phyloP scores from a whole-genome alignment of 2,329 filamentous ascomycete genomes.

The Plenodomus lindquistii region DNA sequence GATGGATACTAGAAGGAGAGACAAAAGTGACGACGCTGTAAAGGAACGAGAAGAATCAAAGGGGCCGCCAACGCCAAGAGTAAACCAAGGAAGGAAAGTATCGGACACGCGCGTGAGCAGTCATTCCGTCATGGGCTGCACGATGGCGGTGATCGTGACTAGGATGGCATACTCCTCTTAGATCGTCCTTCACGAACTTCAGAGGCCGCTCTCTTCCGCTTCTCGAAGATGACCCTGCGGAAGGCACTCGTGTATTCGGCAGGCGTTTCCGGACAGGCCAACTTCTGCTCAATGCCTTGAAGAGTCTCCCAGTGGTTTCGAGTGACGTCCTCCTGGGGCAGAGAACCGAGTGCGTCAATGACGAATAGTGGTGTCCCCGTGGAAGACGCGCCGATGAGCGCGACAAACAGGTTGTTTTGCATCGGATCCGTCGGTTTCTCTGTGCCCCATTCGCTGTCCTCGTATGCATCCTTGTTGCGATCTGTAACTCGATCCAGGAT shows the following conservation, averaged over 20 bases:
- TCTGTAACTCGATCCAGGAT: constrained; percentile 39
- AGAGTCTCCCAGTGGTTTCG: constrained; percentile 36
- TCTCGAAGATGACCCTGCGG: constrained; percentile 32
- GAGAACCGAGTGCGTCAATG: constrained; percentile 28
- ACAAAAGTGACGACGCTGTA: background rate
- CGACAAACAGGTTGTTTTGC: constrained; percentile 39
- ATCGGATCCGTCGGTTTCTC: constrained; percentile 27
- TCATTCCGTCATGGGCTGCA: background rate
- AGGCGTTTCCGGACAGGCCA: constrained; percentile 29
- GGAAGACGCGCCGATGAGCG: constrained; percentile 29
- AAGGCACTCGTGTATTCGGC: constrained; percentile 29
- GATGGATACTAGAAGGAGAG: constrained; percentile 1
- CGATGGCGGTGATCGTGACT: background rate
- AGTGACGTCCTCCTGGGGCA: constrained; percentile 37
- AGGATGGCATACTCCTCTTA: constrained; percentile 35
- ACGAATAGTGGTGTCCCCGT: constrained; percentile 29
- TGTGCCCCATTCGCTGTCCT: constrained; percentile 32
- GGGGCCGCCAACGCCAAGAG: constrained; percentile 19
- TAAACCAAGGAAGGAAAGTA: constrained; percentile 2
- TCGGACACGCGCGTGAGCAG: background rate
- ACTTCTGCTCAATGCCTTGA: constrained; percentile 29
- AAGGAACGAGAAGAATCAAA: constrained; percentile 23
- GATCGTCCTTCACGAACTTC: constrained; percentile 32
- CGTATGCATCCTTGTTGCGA: constrained; percentile 40
- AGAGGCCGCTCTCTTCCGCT: constrained; percentile 38